Base-by-base conservation (phyloP, 306 rosid species). In the Gleditsia sinensis region DNA sequence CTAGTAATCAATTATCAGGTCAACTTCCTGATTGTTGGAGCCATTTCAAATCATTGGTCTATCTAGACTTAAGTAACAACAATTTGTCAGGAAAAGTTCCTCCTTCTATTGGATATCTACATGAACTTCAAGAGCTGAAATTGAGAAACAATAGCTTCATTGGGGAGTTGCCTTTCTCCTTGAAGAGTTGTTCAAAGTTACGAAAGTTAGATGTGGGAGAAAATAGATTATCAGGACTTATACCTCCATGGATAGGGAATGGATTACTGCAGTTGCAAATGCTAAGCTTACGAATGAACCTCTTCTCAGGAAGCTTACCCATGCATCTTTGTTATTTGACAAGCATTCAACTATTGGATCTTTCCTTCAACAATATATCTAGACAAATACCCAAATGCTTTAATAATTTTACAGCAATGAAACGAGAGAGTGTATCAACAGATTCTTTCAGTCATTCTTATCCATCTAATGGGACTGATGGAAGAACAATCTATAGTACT, bases 231-330 rank as follows among this genome's bases (percentile, higher is more conserved):
- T 67, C 56, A 17, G 75, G 75, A 27, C 23, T 1, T 0, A 13
- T 79, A 11, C 83, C 83, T 65, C 25, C 55, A 17, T 79, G 79
- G 83, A 73, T 79, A 0, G 83, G 83, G 4, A 32, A 9, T 9
- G 1, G 1, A 4, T 45, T 78, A 7, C 51, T 34, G 46, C 24
- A 45, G 4, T 14, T 79, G 20, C 27, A 45, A 30, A 67, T 67
- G 23, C 72, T 71, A 71, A 71, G 59, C 42, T 62, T 71, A 5
- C 13, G 28, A n/a, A 42, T n/a, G 3, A 78, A 78, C 21, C 60
- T 2, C 3, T 63, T 78, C 50, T 32, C 0, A 0, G 78, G 78
- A 71, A 71, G 33, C 7, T 13, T 78, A 1, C 78, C 82, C 1
- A 10, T 24, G 0, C 21, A 17, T 30, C 33, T 78, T 40, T 78